A percentile compares a stretch with the other conserved stretches of the same genome.
phyloP scores from a whole-genome alignment of 208 protist genomes.

The Trypanosoma rangeli region DNA sequence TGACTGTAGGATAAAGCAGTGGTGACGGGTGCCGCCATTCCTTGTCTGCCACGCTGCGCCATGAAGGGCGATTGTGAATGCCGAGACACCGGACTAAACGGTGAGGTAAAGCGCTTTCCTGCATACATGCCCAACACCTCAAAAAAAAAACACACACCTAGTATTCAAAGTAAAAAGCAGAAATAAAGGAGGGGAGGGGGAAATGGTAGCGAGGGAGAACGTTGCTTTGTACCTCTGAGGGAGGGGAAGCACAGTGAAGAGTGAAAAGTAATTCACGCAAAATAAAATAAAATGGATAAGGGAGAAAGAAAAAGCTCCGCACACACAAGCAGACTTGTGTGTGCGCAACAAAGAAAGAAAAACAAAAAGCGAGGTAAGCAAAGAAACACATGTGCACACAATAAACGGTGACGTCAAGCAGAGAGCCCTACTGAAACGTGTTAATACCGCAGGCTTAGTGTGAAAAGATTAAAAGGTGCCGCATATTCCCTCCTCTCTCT shows the following conservation, averaged over 20 bases:
- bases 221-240: not conserved
- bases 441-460: not conserved
- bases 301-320: not conserved
- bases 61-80: not conserved
- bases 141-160: not conserved
- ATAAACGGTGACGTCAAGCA: not conserved
- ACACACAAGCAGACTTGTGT: not conserved
- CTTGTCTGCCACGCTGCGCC: not conserved
- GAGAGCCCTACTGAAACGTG: not conserved
- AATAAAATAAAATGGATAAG: not conserved
- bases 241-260: not conserved
- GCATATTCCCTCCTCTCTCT: not conserved
- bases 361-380: not conserved
- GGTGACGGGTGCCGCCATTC: not conserved
- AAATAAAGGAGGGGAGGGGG: not conserved
- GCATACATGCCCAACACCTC: not conserved
- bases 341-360: not conserved
- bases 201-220: not conserved
- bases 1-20: not conserved
- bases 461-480: not conserved
- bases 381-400: not conserved
- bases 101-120: slow-evolving; percentile 15
- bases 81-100: not conserved
- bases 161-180: not conserved
- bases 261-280: not conserved